Evolutionary conservation across 257 asterid genomes (phyloP).

Genomic region (Plectranthus barbatus): DNA sequence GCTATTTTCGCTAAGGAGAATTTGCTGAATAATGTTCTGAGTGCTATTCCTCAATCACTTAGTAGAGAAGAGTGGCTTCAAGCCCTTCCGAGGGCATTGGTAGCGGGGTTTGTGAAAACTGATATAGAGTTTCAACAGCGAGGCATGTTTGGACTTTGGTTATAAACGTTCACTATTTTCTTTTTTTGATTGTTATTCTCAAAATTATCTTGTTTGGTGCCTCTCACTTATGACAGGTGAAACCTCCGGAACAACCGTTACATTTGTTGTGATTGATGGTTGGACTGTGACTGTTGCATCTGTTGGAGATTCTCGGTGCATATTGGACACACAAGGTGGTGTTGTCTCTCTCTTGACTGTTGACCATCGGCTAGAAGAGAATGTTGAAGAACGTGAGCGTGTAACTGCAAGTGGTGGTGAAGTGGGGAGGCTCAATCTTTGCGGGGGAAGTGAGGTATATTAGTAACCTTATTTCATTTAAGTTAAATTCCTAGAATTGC

Average conservation of each 20-base stretch:
- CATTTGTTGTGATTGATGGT: conserved; percentile 83
- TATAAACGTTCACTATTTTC: background rate
- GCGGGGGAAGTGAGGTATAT: conserved; percentile 80
- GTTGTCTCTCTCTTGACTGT: no score
- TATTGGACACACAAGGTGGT: background rate
- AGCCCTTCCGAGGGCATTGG: conserved; percentile 86
- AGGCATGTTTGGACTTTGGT: conserved; percentile 25
- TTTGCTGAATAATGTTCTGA: conserved; percentile 69
- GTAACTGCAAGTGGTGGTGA: conserved; percentile 97
- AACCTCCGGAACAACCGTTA: conserved; percentile 91
- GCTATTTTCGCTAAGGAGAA: conserved; percentile 88
- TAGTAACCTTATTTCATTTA: background rate
- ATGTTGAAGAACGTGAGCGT: conserved; percentile 81
- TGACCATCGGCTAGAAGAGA: conserved; percentile 86
- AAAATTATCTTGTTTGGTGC: background rate
- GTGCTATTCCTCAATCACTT: conserved; percentile 72
- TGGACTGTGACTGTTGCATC: conserved; percentile 98
- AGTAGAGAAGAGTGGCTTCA: conserved; percentile 92
- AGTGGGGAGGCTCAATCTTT: conserved; percentile 82
- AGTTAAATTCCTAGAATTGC: no score
- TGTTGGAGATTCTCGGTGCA: conserved; percentile 93
- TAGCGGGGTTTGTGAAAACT: conserved; percentile 95
- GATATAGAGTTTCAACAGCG: conserved; percentile 83
- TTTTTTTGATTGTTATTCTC: background rate
- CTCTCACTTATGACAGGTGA: no score